Evolutionary conservation across 1,139 yeast species (phyloP).

Genomic region (Saccharomyces hybrid): DNA sequence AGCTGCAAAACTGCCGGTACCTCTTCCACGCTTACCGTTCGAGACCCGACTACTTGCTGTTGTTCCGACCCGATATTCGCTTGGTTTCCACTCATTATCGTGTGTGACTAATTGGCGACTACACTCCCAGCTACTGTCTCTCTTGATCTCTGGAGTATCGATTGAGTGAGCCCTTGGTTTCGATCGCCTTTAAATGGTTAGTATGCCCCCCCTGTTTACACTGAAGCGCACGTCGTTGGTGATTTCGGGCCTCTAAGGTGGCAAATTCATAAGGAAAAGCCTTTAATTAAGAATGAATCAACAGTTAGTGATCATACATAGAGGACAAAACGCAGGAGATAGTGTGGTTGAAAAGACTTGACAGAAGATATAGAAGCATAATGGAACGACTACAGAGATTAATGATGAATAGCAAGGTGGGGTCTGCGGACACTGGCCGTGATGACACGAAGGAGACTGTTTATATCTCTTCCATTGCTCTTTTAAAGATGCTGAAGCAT

Average conservation of each 20-base stretch:
- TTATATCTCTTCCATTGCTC: conserved; percentile 89
- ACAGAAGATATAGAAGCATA: background rate
- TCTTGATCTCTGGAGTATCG: background rate
- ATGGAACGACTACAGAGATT: conserved; percentile 77
- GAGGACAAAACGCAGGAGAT: background rate
- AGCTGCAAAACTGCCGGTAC: conserved; percentile 20
- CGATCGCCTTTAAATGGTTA: background rate
- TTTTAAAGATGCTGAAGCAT: conserved; percentile 93
- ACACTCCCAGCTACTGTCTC: background rate
- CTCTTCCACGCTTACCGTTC: conserved; percentile 17
- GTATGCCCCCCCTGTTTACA: background rate
- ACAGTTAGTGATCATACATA: background rate
- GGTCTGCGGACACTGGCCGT: conserved; percentile 57
- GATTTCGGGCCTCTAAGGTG: background rate
- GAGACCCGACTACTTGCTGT: conserved; percentile 12
- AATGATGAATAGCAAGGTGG: conserved; percentile 49
- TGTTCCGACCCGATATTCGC: conserved; percentile 5
- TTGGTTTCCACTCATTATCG: conserved; percentile 4
- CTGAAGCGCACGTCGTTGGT: background rate
- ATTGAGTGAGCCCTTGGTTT: background rate
- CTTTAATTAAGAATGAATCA: background rate
- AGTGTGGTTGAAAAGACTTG: no score
- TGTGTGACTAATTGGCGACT: background rate
- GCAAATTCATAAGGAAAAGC: conserved; percentile 2
- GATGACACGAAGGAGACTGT: conserved; percentile 96